A percentile compares a stretch with the other conserved stretches of the same genome.
Conservation (phyloP, 176 grass and related monocot genomes). For the Phyllostachys edulis region DNA sequence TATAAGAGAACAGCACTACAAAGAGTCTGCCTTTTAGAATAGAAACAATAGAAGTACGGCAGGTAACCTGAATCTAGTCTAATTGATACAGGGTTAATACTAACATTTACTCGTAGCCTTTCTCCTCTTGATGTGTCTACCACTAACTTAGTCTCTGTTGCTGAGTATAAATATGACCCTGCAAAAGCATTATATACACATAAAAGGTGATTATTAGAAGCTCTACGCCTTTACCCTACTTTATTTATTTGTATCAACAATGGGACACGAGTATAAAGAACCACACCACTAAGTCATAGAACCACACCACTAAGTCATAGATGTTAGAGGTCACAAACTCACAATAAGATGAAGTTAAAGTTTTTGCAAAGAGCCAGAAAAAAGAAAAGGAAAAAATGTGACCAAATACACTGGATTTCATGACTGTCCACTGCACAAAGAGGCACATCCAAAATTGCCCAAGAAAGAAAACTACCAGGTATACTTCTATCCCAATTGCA, state of each 20-base stretch:
- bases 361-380: background rate
- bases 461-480: conserved; percentile 5
- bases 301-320: background rate
- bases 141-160: conserved; percentile 85
- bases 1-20: background rate
- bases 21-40: background rate
- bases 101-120: conserved; percentile 74
- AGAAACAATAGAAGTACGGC: conserved; percentile 9
- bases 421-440: background rate
- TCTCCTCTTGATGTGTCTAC: conserved; percentile 99
- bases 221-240: background rate
- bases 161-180: conserved; percentile 74
- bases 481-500: conserved; percentile 1
- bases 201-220: background rate
- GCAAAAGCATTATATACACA: conserved; percentile 35
- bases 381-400: background rate
- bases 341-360: background rate
- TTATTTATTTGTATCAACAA: background rate
- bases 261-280: background rate
- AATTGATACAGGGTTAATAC: conserved; percentile 38
- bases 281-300: background rate
- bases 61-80: conserved; percentile 6
- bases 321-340: background rate
- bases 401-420: background rate
- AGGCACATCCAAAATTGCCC: background rate